Base-by-base conservation (phyloP, 2,329 filamentous ascomycete species). In the Phaeosphaeria sp. region DNA sequence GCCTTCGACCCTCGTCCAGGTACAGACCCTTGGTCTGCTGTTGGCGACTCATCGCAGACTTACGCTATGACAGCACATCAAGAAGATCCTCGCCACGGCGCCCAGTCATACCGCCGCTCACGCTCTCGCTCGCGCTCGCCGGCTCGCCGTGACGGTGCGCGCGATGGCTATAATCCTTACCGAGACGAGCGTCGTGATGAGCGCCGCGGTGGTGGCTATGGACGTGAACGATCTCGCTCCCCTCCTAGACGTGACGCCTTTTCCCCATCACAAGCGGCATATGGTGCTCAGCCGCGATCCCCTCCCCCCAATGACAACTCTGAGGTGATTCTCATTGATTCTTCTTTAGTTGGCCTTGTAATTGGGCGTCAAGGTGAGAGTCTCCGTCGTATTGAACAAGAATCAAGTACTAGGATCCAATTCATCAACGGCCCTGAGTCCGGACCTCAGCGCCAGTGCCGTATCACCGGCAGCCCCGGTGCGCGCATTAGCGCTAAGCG, bases 291-390 rank as follows among this genome's bases (percentile, higher is more conserved):
- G 36, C 54, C 69, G 55, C 82, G 88, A 53, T 89, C 87, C 39
- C 87, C 88, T 21, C 78, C 84, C 64, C 82, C 81, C 47, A 88
- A 90, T 67, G 90, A 92, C 65, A 90, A 89, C 69, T 85, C 86
- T 22, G 93, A 97, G 79, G 90, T 89, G 22, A 93, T 97, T 65
- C 86, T 90, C 69, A 92, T 97, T 70, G 92, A 96, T 73, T 92
- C 91, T 21, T 91, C 88, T 68, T 84, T 96, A 48, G 93, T 97
- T 51, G 93, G 93, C 43, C 83, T 97, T 33, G 96, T 97, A 71
- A 97, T 97, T 72, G 93, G 93, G 52, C 88, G 93, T 59, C 90
- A 93, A 72, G 93, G 93, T 65, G 93, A 97, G 79, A 97, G 96
- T 68, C 81, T 97, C 44, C 85, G 92, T 65, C 89, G 91, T 57